These are phyloP conservation scores for Paraphoma chrysanthemicola DNA, from an alignment of 2,329 filamentous ascomycete genomes.

Conservation along the genomic window DNA sequence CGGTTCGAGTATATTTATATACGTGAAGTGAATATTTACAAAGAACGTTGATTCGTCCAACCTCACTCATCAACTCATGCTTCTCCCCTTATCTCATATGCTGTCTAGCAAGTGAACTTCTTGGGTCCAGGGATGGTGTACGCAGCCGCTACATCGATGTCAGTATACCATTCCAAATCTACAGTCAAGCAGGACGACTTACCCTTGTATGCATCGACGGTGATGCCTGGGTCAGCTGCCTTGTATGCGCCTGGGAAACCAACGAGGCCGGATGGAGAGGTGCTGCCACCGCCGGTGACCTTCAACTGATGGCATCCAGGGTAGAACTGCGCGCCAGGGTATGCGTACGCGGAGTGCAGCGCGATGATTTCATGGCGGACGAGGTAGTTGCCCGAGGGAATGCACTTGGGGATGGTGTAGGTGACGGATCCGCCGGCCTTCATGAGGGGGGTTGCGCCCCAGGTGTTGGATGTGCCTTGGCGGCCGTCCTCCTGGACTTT, in stretches of 20 bases:
- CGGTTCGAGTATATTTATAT: background rate
- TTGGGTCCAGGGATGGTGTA: constrained; percentile 39
- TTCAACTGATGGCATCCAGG: constrained; percentile 65
- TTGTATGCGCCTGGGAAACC: constrained; percentile 63
- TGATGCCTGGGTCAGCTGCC: constrained; percentile 58
- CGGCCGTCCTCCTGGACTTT: constrained; percentile 61
- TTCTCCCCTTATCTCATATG: background rate
- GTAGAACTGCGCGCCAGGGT: constrained; percentile 65
- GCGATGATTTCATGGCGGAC: constrained; percentile 66
- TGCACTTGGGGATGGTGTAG: constrained; percentile 63
- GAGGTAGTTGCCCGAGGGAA: constrained; percentile 63
- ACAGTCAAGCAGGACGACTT: constrained; percentile 4
- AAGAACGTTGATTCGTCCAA: background rate
- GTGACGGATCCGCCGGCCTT: constrained; percentile 51
- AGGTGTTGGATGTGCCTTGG: constrained; percentile 58
- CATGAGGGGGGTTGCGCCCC: constrained; percentile 57
- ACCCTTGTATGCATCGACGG: constrained; percentile 60
- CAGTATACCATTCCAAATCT: background rate
- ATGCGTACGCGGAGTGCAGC: constrained; percentile 56
- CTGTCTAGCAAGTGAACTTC: constrained; percentile 37
- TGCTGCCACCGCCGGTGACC: constrained; percentile 58
- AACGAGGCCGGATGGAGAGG: constrained; percentile 52
- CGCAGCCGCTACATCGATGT: constrained; percentile 18
- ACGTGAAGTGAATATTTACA: background rate
- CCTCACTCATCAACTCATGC: background rate